A percentile compares a stretch with the other conserved stretches of the same genome.
phyloP scores from a whole-genome alignment of 1,284 basidiomycete species.

The Peniophora sp. region DNA sequence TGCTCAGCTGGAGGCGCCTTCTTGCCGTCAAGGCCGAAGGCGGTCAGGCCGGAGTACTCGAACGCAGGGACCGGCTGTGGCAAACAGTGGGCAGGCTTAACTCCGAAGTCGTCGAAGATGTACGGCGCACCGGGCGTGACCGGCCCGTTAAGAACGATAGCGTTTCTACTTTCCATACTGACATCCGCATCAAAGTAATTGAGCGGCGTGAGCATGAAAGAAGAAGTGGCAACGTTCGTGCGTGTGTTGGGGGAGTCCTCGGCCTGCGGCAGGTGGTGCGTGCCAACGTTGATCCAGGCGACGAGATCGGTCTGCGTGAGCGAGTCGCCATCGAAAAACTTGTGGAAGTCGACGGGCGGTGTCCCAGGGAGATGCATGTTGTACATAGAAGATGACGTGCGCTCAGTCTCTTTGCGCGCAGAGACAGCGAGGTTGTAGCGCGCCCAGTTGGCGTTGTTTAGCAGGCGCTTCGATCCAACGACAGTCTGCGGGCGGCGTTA shows the following conservation, averaged over 20 bases:
- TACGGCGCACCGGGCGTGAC: constrained; percentile 30
- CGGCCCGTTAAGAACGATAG: constrained; percentile 41
- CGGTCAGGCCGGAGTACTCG: constrained; percentile 28
- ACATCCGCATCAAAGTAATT: constrained; percentile 61
- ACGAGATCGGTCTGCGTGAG: constrained; percentile 56
- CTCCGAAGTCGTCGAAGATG: constrained; percentile 44
- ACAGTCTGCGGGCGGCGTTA: constrained; percentile 35
- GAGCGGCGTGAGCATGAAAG: constrained; percentile 52
- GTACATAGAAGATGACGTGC: constrained; percentile 47
- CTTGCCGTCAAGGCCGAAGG: constrained; percentile 30
- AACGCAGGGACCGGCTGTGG: constrained; percentile 35
- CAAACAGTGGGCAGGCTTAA: constrained; percentile 37
- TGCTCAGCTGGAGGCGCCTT: constrained; percentile 19
- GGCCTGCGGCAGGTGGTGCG: constrained; percentile 53
- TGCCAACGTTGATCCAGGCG: constrained; percentile 59
- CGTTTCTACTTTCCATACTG: constrained; percentile 48
- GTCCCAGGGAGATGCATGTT: constrained; percentile 53
- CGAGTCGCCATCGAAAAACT: constrained; percentile 56
- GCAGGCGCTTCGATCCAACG: constrained; percentile 46
- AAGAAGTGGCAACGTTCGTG: constrained; percentile 51
- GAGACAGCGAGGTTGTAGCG: constrained; percentile 56
- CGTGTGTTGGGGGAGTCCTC: constrained; percentile 57
- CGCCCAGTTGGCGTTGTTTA: constrained; percentile 59
- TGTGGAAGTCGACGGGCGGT: constrained; percentile 54
- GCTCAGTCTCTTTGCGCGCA: constrained; percentile 51